Conservation (phyloP, 1,284 basidiomycete species). For the Papiliotrema laurentii region DNA sequence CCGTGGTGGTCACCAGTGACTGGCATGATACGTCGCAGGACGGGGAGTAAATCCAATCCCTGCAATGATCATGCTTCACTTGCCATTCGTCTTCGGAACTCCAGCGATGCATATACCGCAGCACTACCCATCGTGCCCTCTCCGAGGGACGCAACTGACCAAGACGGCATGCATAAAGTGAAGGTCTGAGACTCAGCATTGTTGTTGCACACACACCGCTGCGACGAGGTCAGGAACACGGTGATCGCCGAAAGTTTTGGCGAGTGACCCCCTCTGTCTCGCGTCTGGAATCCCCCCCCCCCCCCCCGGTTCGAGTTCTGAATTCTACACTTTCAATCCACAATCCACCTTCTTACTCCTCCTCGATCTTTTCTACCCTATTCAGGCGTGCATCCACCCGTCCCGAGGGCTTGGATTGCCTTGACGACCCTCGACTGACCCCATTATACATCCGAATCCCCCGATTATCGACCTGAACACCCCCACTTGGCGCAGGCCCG, state of each 20-base stretch:
- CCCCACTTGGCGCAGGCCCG: background rate
- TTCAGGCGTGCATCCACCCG: background rate
- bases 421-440: background rate
- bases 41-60: too few relatives aligned
- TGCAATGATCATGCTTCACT: too few relatives aligned
- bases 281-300: conserved; percentile 18
- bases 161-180: too few relatives aligned
- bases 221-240: background rate
- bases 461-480: background rate
- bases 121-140: too few relatives aligned
- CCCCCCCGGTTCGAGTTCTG: conserved; percentile 20
- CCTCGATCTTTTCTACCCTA: conserved; percentile 1
- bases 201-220: too few relatives aligned
- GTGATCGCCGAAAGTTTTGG: background rate
- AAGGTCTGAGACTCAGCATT: too few relatives aligned
- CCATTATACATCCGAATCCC: background rate
- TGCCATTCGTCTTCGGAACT: too few relatives aligned
- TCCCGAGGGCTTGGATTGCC: background rate
- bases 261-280: conserved; percentile 4
- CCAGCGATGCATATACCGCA: too few relatives aligned
- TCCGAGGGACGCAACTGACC: too few relatives aligned
- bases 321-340: conserved; percentile 12
- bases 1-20: too few relatives aligned
- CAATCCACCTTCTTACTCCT: conserved; percentile 3
- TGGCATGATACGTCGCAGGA: too few relatives aligned